Conservation (phyloP, 805 yeast genomes). For the Cyberlindnera meyerae region DNA sequence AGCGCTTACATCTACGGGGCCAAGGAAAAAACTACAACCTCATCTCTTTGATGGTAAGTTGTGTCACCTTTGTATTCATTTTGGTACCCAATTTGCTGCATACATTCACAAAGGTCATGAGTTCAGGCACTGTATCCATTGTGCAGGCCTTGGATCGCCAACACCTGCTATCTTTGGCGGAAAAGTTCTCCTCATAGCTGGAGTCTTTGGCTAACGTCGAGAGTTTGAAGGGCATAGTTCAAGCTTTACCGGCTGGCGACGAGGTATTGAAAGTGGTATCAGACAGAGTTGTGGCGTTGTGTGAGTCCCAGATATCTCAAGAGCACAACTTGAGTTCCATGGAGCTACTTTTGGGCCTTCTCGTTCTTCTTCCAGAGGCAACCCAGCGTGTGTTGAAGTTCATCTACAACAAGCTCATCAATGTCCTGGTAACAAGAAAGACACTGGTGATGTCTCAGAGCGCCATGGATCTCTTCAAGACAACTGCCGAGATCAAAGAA, state of each 20-base stretch:
- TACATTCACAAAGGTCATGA: too few relatives aligned
- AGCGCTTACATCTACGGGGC: too few relatives aligned
- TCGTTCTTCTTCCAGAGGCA: conserved; percentile 10
- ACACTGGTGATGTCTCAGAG: conserved; percentile 3
- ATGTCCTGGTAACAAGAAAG: conserved; percentile 3
- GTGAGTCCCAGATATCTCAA: too few relatives aligned
- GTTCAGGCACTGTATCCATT: background rate
- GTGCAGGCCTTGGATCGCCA: background rate
- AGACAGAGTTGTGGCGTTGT: too few relatives aligned
- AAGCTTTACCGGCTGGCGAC: conserved; percentile 2
- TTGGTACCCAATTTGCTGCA: too few relatives aligned
- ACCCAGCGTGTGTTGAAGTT: conserved; percentile 5
- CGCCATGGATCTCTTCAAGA: conserved; percentile 2
- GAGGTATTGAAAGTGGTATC: conserved; percentile 1
- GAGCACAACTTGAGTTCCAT: background rate
- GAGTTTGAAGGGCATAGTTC: conserved; percentile 11
- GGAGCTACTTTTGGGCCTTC: background rate
- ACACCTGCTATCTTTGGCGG: background rate
- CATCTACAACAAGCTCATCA: conserved; percentile 4
- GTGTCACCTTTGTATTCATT: too few relatives aligned
- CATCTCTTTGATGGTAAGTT: too few relatives aligned
- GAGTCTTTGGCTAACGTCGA: conserved; percentile 3
- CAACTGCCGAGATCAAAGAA: background rate
- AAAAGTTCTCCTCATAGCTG: conserved; percentile 6
- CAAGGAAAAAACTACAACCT: too few relatives aligned